Conservation (phyloP, 441 rosid genomes). For the Brassica hybrid region DNA sequence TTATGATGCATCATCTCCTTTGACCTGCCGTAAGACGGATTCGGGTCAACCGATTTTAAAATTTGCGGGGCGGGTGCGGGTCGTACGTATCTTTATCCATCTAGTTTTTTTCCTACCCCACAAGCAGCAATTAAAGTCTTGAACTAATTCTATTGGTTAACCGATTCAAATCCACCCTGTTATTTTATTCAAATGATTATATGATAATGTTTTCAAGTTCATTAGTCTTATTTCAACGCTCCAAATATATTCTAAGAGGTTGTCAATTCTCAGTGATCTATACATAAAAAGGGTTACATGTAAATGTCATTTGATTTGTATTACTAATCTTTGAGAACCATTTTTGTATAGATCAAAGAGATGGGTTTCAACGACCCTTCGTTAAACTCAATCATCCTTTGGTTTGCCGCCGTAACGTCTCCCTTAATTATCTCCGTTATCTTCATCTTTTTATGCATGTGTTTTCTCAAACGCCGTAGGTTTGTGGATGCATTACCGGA, state of each 20-base stretch:
- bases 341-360: conserved; percentile 30
- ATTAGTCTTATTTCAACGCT: conserved; percentile 34
- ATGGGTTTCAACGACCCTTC: conserved; percentile 35
- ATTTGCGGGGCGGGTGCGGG: too few relatives aligned
- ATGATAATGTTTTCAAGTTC: conserved; percentile 28
- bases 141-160: conserved; percentile 14
- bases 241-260: conserved; percentile 34
- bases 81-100: conserved; percentile 35
- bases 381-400: conserved; percentile 28
- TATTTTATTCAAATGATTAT: conserved; percentile 22
- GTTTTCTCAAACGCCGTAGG: conserved; percentile 30
- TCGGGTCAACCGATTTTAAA: too few relatives aligned
- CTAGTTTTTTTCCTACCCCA: not conserved
- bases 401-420: conserved; percentile 36
- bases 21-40: too few relatives aligned
- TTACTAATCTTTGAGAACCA: not conserved
- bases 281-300: not conserved
- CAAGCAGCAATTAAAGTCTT: conserved; percentile 14
- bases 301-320: conserved; percentile 1
- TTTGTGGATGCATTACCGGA: not conserved
- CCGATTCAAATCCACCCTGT: conserved; percentile 34
- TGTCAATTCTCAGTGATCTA: conserved; percentile 43
- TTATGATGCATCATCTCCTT: too few relatives aligned
- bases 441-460: conserved; percentile 2
- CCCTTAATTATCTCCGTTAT: conserved; percentile 31